Evolutionary conservation across 83 land plant genomes (phyloP), one percentile per base, ranked within the genome.

Genomic region (Picea abies): DNA sequence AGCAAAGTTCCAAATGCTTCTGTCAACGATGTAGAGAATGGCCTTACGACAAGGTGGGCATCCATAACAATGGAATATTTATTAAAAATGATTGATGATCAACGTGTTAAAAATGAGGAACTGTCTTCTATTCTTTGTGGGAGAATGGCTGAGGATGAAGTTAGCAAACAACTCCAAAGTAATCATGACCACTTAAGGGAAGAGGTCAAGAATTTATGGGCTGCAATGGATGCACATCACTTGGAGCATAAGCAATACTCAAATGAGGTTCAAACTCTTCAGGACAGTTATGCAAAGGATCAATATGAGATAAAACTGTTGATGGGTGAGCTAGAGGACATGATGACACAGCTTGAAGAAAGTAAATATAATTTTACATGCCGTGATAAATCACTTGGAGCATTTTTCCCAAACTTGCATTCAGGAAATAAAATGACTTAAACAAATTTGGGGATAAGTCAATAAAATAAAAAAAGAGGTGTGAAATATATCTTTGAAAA

Each of bases 331-430:
- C 73, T 97, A 83, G 95, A 90, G 76, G 87, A 88, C 62, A 85
- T 92, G 1, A 63, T 90, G 66, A 85, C 92, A n/a, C 97, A 97
- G 62, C 81, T 97, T 66, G 92, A 94, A 79, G 90, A 90, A 73
- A 90, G 89, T 75, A 90, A 95, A 79, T 87, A 83, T 37, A 92
- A 91, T 72, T 81, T 97, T 63, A 89, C 92, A 73, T 32, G 82
- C 44, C 85, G 84, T 82, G 96, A 94, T 83, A 80, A 84, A 20
- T 75, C 89, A 49, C 81, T 84, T 80, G 86, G 86, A 29, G 82
- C 88, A n/a, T 83, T 70, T 63, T 85, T 90, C 23, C 90, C 85
- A 52, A 82, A 88, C 68, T 83, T 84, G 44, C 84, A 83, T 69
- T 23, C 84, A 35, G 86, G 88, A 7, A 88, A 83, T 87, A 92